These are phyloP conservation scores for Extremus antarcticus DNA, from an alignment of 495 filamentous ascomycete species.

Conservation along the genomic window DNA sequence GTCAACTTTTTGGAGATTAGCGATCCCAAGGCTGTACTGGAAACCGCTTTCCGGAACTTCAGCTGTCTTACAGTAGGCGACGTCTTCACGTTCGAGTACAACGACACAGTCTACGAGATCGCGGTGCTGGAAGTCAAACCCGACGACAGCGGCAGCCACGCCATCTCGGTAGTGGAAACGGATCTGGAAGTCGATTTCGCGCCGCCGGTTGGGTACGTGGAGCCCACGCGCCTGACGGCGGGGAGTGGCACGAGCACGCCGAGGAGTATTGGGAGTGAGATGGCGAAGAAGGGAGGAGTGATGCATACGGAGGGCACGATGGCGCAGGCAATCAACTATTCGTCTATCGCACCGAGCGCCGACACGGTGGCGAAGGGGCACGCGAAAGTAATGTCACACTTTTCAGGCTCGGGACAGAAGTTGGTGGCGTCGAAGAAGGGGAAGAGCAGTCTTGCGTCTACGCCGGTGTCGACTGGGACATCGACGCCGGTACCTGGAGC, in stretches of 20 bases:
- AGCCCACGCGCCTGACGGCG: conserved; percentile 37
- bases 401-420: conserved; percentile 61
- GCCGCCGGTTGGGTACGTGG: conserved; percentile 83
- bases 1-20: conserved; percentile 87
- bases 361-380: conserved; percentile 49
- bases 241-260: conserved; percentile 53
- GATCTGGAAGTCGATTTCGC: conserved; percentile 95
- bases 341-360: conserved; percentile 76
- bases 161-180: conserved; percentile 86
- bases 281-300: conserved; percentile 52
- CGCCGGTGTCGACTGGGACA: conserved; percentile 66
- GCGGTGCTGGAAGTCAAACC: conserved; percentile 90
- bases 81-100: conserved; percentile 89
- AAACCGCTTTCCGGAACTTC: conserved; percentile 92
- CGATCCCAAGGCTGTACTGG: conserved; percentile 95
- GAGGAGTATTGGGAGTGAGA: conserved; percentile 47
- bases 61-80: conserved; percentile 84
- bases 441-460: conserved; percentile 11
- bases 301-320: conserved; percentile 72
- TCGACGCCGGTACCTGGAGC: conserved; percentile 52
- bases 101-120: conserved; percentile 84
- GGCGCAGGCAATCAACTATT: conserved; percentile 94
- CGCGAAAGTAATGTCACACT: conserved; percentile 64
- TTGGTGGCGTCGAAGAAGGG: conserved; percentile 59
- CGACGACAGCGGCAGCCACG: conserved; percentile 56